These are phyloP conservation scores for Arthrobotrys conoides DNA, from an alignment of 2,329 filamentous ascomycete genomes.

Conservation along the genomic window DNA sequence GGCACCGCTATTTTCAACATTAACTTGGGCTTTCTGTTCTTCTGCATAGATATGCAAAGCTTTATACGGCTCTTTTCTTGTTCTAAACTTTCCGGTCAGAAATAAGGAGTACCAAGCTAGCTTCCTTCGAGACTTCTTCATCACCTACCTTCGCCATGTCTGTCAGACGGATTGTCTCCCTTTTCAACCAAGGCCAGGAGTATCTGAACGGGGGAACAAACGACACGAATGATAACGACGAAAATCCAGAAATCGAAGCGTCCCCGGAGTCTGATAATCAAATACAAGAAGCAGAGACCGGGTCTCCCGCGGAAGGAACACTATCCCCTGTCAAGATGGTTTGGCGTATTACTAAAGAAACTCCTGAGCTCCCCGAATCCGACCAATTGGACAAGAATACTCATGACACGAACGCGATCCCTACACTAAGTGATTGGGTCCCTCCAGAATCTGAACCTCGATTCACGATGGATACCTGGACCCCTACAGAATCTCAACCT, in stretches of 20 bases:
- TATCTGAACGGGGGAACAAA: background rate
- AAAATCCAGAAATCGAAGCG: background rate
- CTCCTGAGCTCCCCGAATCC: background rate
- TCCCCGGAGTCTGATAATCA: background rate
- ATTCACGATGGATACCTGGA: background rate
- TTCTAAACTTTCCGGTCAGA: background rate
- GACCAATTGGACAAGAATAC: background rate
- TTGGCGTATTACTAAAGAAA: background rate
- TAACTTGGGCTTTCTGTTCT: background rate
- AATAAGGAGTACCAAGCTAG: too few species aligned
- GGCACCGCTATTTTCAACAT: background rate
- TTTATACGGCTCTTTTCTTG: background rate
- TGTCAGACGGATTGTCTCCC: constrained; percentile 23
- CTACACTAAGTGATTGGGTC: background rate
- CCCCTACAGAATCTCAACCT: background rate
- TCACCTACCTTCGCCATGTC: constrained; percentile 10
- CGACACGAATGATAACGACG: background rate
- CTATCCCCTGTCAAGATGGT: background rate
- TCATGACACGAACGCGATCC: background rate
- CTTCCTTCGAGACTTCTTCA: background rate
- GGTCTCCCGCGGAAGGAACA: background rate
- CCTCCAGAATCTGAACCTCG: background rate
- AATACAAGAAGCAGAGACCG: background rate
- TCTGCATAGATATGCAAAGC: background rate
- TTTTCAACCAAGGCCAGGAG: constrained; percentile 22